Evolutionary conservation across 2,329 filamentous ascomycete genomes (phyloP), one percentile per base, ranked within the genome.

Genomic region (Cordyceps militaris): DNA sequence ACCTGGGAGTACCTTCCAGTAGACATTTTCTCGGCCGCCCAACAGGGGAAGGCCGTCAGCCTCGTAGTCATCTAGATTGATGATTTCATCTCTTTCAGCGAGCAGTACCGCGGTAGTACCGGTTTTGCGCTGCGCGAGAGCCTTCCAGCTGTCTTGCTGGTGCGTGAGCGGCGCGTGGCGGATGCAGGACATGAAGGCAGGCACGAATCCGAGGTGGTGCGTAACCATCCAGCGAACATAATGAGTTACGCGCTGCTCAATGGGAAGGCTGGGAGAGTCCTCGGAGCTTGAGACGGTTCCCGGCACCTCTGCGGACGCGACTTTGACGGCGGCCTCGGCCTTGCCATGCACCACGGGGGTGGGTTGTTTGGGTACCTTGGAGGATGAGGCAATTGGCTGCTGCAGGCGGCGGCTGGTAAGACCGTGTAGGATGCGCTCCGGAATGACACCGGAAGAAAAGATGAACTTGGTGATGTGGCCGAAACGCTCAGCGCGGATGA

Each of bases 401-500:
- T 76, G 76, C 49, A 84, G 73, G 44, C 80, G 73, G 23, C 66
- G 68, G 49, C 76, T 71, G 2, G 80, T 80, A 58, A 82, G 65
- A 49, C 71, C 69, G 30, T 76, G 72, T 9, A 84, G 70, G 13
- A 85, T 63, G 4, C 74, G 70, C 61, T 80, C 78, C 2, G 83
- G 82, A 14, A 86, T 67, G 46, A 81, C 63, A 16, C 79, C 80
- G 7, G 77, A 77, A n/a, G 71, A 74, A 69, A 84, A 85, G 53
- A 84, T 65, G 56, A 82, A 66, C 42, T 77, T 75, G 30, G 75
- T 76, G 10, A 74, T 61, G 38, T 71, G 69, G 23, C 79, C 80
- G 60, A 85, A 81, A 63, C 77, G 78, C 58, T 76, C 71, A 0
- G 76, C 70, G 43, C 81, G 74, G 62, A 96, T 82, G 46, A 96